A percentile compares a stretch with the other conserved stretches of the same genome.
Conservation (phyloP, 352 stramenopile genomes). For the Phytophthora litchii region DNA sequence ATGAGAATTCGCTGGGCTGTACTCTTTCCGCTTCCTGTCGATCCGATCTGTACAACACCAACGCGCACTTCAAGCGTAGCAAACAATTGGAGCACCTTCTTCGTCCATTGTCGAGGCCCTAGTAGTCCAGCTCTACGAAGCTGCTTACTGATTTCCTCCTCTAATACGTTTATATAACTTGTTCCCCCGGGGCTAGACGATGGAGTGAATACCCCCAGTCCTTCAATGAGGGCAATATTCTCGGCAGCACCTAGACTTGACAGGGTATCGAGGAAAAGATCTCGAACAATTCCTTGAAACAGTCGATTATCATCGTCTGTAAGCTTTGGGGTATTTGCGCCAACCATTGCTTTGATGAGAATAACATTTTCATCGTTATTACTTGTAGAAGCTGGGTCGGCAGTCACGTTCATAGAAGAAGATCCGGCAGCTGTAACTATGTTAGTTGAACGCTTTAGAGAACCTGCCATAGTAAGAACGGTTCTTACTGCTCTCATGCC, state of each 20-base stretch:
- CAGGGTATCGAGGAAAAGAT: slow-evolving; percentile 81
- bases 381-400: slow-evolving; percentile 10
- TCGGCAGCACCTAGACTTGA: slow-evolving; percentile 20
- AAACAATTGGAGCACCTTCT: slow-evolving; percentile 92
- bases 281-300: slow-evolving; percentile 89
- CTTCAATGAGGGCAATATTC: slow-evolving; percentile 24
- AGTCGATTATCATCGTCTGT: slow-evolving; percentile 87
- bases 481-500: slow-evolving; percentile 88
- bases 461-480: slow-evolving; percentile 79
- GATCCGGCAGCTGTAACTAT: slow-evolving; percentile 2
- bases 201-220: slow-evolving; percentile 18
- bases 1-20: slow-evolving; percentile 52
- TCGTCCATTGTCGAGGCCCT: slow-evolving; percentile 70
- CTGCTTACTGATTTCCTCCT: slow-evolving; percentile 82
- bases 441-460: slow-evolving; percentile 51
- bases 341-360: slow-evolving; percentile 94
- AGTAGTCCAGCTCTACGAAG: slow-evolving; percentile 67
- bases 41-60: slow-evolving; percentile 82
- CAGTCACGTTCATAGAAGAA: slow-evolving; percentile 2
- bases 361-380: slow-evolving; percentile 67
- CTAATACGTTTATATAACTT: slow-evolving; percentile 56
- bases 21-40: slow-evolving; percentile 78
- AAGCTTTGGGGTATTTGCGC: slow-evolving; percentile 93
- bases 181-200: neutral
- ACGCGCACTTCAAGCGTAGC: slow-evolving; percentile 92